phyloP scores from a whole-genome alignment of 805 yeast species.

The Danielozyma ontarioensis region DNA sequence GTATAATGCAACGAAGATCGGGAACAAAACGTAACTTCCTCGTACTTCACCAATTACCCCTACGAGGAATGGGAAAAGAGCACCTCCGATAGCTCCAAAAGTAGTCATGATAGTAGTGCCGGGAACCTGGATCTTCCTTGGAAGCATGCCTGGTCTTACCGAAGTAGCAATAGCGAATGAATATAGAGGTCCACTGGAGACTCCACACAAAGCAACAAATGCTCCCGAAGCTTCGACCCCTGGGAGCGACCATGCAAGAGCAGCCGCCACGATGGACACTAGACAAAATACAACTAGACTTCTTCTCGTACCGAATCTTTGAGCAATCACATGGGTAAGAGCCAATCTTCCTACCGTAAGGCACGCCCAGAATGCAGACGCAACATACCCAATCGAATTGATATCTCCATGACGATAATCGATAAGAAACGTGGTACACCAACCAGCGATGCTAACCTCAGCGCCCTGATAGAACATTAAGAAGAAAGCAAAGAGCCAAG shows the following conservation, averaged over 20 bases:
- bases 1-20: conserved; percentile 14
- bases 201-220: conserved; percentile 13
- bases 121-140: conserved; percentile 18
- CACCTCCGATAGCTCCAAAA: conserved; percentile 21
- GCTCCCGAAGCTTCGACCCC: conserved; percentile 10
- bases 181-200: conserved; percentile 16
- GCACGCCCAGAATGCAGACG: conserved; percentile 21
- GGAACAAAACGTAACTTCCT: conserved; percentile 19
- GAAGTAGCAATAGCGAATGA: conserved; percentile 18
- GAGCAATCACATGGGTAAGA: conserved; percentile 13
- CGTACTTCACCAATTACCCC: conserved; percentile 17
- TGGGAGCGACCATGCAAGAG: conserved; percentile 12
- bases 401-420: conserved; percentile 13
- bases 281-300: conserved; percentile 8
- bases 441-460: conserved; percentile 18
- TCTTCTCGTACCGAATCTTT: conserved; percentile 11
- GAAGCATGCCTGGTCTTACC: conserved; percentile 12
- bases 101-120: conserved; percentile 19
- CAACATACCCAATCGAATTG: conserved; percentile 15
- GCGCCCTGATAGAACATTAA: conserved; percentile 16
- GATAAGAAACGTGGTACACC: conserved; percentile 19
- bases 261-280: conserved; percentile 8
- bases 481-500: conserved; percentile 16
- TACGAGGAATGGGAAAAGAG: conserved; percentile 16
- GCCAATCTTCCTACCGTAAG: conserved; percentile 16